Evolutionary conservation across 768 basidiomycete species (phyloP).

Genomic region (Royoungia palumana): DNA sequence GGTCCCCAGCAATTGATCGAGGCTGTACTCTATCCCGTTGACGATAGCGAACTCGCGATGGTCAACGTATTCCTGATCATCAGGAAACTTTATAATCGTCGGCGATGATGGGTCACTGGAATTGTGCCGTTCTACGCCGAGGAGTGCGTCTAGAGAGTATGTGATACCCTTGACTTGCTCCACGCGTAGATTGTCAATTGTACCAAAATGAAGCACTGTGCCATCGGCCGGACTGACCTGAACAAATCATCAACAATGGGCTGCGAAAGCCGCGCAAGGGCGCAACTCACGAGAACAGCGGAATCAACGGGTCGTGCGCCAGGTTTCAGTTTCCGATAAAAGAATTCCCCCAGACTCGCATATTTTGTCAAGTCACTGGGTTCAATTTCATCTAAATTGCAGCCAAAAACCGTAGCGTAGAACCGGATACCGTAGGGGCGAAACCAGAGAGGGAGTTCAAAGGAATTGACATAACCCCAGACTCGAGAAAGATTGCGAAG

Average conservation of each 20-base stretch:
- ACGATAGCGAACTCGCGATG: slow-evolving; percentile 93
- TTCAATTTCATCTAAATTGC: slow-evolving; percentile 90
- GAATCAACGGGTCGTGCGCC: slow-evolving; percentile 80
- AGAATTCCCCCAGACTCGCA: slow-evolving; percentile 89
- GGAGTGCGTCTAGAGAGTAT: slow-evolving; percentile 90
- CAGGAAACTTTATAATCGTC: slow-evolving; percentile 39
- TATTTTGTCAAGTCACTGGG: slow-evolving; percentile 74
- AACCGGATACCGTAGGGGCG: slow-evolving; percentile 85
- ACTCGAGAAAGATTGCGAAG: slow-evolving; percentile 92
- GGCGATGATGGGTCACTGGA: slow-evolving; percentile 44
- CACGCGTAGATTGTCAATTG: slow-evolving; percentile 71
- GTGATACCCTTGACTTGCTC: slow-evolving; percentile 98
- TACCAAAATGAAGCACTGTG: slow-evolving; percentile 86
- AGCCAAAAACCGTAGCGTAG: slow-evolving; percentile 88
- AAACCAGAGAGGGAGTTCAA: slow-evolving; percentile 92
- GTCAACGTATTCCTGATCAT: slow-evolving; percentile 60
- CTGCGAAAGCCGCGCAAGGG: too few species aligned
- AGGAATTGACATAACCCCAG: slow-evolving; percentile 94
- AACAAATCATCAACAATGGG: neutral
- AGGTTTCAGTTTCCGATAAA: slow-evolving; percentile 82
- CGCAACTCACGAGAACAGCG: slow-evolving; percentile 58
- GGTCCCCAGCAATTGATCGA: slow-evolving; percentile 82
- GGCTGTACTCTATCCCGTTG: slow-evolving; percentile 93
- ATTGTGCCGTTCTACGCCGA: slow-evolving; percentile 61
- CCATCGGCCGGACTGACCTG: slow-evolving; percentile 96